A percentile compares a stretch with the other conserved stretches of the same genome.
Conservation (phyloP, 2,329 filamentous ascomycete genomes). For the Teratosphaeria nubilosa region DNA sequence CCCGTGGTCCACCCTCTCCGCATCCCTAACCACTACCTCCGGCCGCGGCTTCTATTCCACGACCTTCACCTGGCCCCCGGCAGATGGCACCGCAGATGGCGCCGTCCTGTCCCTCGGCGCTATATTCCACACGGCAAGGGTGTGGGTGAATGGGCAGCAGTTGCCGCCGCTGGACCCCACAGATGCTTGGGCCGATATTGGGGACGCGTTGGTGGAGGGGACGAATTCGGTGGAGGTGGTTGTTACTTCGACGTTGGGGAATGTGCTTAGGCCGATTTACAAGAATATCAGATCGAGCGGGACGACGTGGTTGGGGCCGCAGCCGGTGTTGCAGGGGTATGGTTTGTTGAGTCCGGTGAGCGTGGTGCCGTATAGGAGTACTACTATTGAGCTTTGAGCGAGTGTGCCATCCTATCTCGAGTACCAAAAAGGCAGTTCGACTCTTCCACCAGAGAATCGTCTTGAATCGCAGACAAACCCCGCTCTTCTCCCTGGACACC, state of each 20-base stretch:
- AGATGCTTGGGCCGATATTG: conserved; percentile 17
- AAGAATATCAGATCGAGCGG: not conserved
- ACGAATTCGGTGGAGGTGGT: conserved; percentile 22
- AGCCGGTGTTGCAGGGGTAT: not conserved
- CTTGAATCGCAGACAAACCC: too few species aligned
- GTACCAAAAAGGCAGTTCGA: too few species aligned
- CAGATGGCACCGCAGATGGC: conserved; percentile 8
- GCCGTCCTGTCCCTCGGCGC: conserved; percentile 21
- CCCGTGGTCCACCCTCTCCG: conserved; percentile 27
- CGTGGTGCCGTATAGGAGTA: not conserved
- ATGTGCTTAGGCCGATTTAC: conserved; percentile 8
- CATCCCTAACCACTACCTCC: conserved; percentile 20
- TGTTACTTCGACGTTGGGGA: conserved; percentile 25
- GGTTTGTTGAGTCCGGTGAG: not conserved
- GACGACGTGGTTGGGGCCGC: not conserved
- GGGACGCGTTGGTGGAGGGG: conserved; percentile 14
- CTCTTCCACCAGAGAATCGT: too few species aligned
- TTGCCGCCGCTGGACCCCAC: conserved; percentile 25
- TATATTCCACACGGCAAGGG: conserved; percentile 21
- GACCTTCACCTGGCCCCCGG: conserved; percentile 19
- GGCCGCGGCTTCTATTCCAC: conserved; percentile 28
- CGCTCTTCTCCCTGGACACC: too few species aligned
- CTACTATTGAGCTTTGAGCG: not conserved
- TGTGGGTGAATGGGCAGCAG: conserved; percentile 20
- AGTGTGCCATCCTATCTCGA: too few species aligned